Evolutionary conservation across 2,329 filamentous ascomycete species (phyloP), one percentile per base, ranked within the genome.

Genomic region (Penicillium sclerotiorum): DNA sequence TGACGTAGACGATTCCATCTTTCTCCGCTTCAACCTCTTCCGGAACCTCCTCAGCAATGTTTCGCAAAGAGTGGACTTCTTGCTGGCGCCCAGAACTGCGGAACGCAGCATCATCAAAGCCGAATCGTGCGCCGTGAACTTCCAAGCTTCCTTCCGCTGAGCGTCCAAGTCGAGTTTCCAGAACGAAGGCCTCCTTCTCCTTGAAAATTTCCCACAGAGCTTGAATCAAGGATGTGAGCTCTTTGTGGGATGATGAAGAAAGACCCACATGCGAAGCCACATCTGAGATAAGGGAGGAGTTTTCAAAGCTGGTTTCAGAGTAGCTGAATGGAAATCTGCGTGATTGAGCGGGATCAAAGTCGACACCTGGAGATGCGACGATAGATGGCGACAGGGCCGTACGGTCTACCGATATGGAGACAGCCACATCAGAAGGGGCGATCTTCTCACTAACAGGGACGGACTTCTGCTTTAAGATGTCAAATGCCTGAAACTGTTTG

Each of bases 1-100:
- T 86, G 56, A 95, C 80, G 67, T 92, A 95, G 1, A 94, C 88
- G 59, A 95, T 90, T 3, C 89, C 89, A 50, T 85, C 76, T 50
- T 80, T 78, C 64, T 87, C 85, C 2, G 83, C 86, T 57, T 84
- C 80, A 3, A 82, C 71, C 60, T 87, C 85, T 41, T 78, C 77
- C 0, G 77, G 68, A 8, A 83, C 78, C 61, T 85, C 78, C 4
- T 72, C 63, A 4, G 74, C 66, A 21, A 71, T 69, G 52, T 83
- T 77, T 20, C 85, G 77, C 11, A 86, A 71, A 6, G 69, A 67
- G 59, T 87, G 85, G 22, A 89, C 73, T 39, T 82, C 80, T 33
- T 73, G 68, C 52, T 89, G 85, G 1, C 86, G 80, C n/a, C 77
- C 77, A 2, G 77, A 76, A 61, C 81, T 86, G 47, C 80, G 78